These are phyloP conservation scores for Cryoendolithus antarcticus DNA, from an alignment of 2,329 filamentous ascomycete species.

Conservation along the genomic window DNA sequence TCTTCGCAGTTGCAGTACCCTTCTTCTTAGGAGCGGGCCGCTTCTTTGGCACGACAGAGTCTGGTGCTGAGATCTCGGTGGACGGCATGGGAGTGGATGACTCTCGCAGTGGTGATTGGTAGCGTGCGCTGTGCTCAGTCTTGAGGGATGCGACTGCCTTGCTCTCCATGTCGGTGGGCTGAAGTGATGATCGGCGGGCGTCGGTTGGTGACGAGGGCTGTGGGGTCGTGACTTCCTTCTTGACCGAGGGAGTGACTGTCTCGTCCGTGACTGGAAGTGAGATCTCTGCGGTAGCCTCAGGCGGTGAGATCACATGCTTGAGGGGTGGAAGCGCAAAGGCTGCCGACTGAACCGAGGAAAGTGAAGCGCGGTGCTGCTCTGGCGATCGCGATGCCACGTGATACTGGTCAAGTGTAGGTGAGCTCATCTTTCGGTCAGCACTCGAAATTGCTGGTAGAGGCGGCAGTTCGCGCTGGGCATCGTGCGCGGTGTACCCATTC, in stretches of 20 bases:
- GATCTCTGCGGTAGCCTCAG: slow-evolving; percentile 7
- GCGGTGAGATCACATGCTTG: slow-evolving; percentile 17
- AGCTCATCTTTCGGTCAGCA: slow-evolving; percentile 23
- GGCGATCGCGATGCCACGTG: slow-evolving; percentile 34
- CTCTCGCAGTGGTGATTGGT: slow-evolving; percentile 25
- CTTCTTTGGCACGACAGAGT: slow-evolving; percentile 28
- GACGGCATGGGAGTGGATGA: slow-evolving; percentile 27
- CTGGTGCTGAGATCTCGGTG: slow-evolving; percentile 22
- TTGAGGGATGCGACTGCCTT: slow-evolving; percentile 34
- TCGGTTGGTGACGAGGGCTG: slow-evolving; percentile 23
- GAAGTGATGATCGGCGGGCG: slow-evolving; percentile 9
- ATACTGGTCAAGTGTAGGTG: slow-evolving; percentile 36
- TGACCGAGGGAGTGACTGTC: slow-evolving; percentile 24
- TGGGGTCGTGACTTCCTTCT: slow-evolving; percentile 29
- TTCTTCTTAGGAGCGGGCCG: slow-evolving; percentile 36
- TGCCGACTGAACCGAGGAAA: slow-evolving; percentile 21
- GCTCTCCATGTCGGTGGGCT: slow-evolving; percentile 24
- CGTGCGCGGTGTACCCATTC: slow-evolving; percentile 11
- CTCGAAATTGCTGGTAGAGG: slow-evolving; percentile 23
- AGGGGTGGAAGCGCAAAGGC: slow-evolving; percentile 30
- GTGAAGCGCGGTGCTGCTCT: slow-evolving; percentile 27
- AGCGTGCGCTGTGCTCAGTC: slow-evolving; percentile 32
- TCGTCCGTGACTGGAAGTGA: slow-evolving; percentile 5
- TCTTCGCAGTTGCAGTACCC: slow-evolving; percentile 33
- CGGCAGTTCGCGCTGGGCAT: slow-evolving; percentile 13